phyloP scores from a whole-genome alignment of 495 filamentous ascomycete species.

The Trichoderma gamsii region DNA sequence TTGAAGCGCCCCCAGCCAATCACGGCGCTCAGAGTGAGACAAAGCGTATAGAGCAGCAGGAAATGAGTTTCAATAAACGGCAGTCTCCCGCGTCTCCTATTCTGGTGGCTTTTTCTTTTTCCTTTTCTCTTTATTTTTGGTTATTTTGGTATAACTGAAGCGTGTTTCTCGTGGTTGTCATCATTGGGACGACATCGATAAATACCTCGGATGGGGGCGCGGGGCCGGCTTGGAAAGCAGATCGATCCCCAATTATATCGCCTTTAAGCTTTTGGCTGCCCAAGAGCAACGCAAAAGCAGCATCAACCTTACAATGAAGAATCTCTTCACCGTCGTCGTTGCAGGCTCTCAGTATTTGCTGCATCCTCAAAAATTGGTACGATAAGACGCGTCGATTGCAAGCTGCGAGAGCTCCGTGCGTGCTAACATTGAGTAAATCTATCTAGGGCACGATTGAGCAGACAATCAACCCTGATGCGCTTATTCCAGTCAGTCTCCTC shows the following conservation, averaged over 20 bases:
- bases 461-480: constrained; percentile 17
- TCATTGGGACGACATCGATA: background rate
- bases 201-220: constrained; percentile 6
- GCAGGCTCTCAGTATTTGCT: constrained; percentile 16
- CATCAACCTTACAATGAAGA: background rate
- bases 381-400: background rate
- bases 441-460: constrained; percentile 18
- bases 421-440: background rate
- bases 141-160: background rate
- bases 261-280: background rate
- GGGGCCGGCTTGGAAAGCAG: background rate
- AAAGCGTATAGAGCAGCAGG: background rate
- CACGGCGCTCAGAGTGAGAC: background rate
- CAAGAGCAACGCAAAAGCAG: background rate
- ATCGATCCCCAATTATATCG: background rate
- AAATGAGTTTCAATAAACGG: background rate
- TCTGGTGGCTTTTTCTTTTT: background rate
- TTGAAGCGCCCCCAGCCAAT: background rate
- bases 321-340: constrained; percentile 12
- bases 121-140: background rate
- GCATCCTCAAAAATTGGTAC: constrained; percentile 16
- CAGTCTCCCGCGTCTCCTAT: background rate
- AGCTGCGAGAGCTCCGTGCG: background rate
- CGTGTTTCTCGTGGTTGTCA: background rate
- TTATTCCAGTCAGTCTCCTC: constrained; percentile 36